These are phyloP conservation scores for Colletotrichum sp. DNA, from an alignment of 2,329 filamentous ascomycete species.

Conservation along the genomic window DNA sequence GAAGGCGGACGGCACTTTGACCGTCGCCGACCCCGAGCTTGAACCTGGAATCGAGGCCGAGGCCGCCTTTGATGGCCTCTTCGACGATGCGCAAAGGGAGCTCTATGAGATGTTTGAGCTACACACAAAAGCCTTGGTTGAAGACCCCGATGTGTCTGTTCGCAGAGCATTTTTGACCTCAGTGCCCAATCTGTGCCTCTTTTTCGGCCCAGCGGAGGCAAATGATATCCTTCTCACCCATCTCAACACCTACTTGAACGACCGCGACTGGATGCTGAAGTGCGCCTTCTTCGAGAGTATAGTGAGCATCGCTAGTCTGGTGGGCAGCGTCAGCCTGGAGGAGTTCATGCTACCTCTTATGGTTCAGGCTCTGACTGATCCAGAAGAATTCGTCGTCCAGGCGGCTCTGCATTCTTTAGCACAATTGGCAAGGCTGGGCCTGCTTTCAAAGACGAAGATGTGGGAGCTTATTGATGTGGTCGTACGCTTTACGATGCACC, in stretches of 20 bases:
- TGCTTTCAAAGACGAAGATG: conserved; percentile 82
- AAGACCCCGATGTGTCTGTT: conserved; percentile 84
- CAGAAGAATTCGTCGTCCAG: conserved; percentile 93
- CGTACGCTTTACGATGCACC: conserved; percentile 87
- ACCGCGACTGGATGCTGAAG: conserved; percentile 94
- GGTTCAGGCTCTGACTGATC: conserved; percentile 91
- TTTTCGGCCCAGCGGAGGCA: conserved; percentile 89
- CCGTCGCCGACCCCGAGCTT: conserved; percentile 77
- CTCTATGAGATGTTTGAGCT: conserved; percentile 83
- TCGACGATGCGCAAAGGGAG: conserved; percentile 85
- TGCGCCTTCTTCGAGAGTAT: conserved; percentile 97
- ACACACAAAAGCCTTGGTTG: conserved; percentile 88
- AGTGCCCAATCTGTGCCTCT: conserved; percentile 89
- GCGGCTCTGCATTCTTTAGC: conserved; percentile 87
- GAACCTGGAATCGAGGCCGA: conserved; percentile 74
- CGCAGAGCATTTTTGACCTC: conserved; percentile 90
- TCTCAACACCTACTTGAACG: conserved; percentile 95
- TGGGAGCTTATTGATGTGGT: conserved; percentile 90
- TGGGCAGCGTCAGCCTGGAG: conserved; percentile 88
- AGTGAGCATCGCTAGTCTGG: conserved; percentile 88
- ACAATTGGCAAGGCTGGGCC: conserved; percentile 84
- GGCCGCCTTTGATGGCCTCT: conserved; percentile 79
- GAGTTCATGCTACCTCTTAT: conserved; percentile 96
- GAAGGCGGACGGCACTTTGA: conserved; percentile 81
- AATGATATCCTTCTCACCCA: conserved; percentile 97